Percentiles rank a stretch among this genome's conserved stretches.
phyloP scores from a whole-genome alignment of 1,284 basidiomycete genomes.

The Cryptococcus sp. region DNA sequence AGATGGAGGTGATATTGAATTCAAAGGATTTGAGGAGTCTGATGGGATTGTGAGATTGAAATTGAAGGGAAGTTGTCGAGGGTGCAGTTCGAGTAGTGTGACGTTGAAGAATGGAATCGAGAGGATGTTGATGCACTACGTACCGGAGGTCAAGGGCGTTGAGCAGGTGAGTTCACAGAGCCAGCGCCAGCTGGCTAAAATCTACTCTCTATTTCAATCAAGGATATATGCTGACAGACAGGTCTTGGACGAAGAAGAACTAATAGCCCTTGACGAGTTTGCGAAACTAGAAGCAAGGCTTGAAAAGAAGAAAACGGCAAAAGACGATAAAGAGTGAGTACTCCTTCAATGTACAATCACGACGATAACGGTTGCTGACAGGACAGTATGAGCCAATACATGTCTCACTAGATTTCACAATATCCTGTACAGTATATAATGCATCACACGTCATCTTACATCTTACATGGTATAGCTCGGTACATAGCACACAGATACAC shows the following conservation, averaged over 20 bases:
- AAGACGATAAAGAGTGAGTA: conserved; percentile 30
- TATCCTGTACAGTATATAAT: neutral
- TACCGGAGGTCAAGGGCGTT: conserved; percentile 95
- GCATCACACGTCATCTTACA: neutral
- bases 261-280: conserved; percentile 83
- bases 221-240: conserved; percentile 37
- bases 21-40: conserved; percentile 53
- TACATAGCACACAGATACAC: neutral
- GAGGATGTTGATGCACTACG: conserved; percentile 98
- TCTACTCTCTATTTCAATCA: neutral
- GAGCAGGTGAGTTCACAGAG: conserved; percentile 70
- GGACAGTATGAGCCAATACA: conserved; percentile 42
- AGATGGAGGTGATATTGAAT: conserved; percentile 55
- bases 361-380: neutral
- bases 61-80: conserved; percentile 93
- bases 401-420: conserved; percentile 28
- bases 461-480: neutral
- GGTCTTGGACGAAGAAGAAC: conserved; percentile 87
- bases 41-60: conserved; percentile 64
- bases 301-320: conserved; percentile 49
- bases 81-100: conserved; percentile 87
- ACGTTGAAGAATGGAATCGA: conserved; percentile 95
- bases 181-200: too few relatives aligned
- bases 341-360: conserved; percentile 5
- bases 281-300: conserved; percentile 81